These are phyloP conservation scores for Scenedesmus sp. DNA, from an alignment of 163 green algal genomes.

Conservation along the genomic window DNA sequence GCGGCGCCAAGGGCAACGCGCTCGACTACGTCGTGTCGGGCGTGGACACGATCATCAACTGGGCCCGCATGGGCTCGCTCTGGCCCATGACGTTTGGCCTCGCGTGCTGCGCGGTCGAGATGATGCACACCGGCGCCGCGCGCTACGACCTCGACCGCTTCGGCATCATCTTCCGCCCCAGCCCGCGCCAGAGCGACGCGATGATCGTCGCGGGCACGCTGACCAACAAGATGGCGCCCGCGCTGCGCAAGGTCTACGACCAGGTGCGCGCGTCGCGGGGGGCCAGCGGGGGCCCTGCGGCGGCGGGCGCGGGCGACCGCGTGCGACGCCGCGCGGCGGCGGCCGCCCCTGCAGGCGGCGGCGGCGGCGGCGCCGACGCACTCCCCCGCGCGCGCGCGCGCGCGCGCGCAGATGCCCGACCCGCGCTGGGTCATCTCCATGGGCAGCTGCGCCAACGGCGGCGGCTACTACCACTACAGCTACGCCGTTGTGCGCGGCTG, in stretches of 20 bases:
- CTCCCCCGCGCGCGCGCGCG: too few species aligned
- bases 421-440: conserved; percentile 97
- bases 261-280: too few species aligned
- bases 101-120: conserved; percentile 94
- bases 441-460: conserved; percentile 96
- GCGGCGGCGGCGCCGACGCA: too few species aligned
- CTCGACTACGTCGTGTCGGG: conserved; percentile 82
- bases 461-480: conserved; percentile 98
- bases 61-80: conserved; percentile 88
- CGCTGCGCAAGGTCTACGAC: conserved; percentile 97
- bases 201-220: conserved; percentile 99
- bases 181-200: conserved; percentile 91
- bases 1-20: conserved; percentile 21
- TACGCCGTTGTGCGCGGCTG: conserved; percentile 96
- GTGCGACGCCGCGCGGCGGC: too few species aligned
- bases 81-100: conserved; percentile 98
- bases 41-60: conserved; percentile 95
- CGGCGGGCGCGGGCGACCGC: too few species aligned
- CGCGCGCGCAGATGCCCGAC: conserved; percentile 98
- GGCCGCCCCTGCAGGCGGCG: too few species aligned
- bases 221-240: conserved; percentile 99
- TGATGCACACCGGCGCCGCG: conserved; percentile 94
- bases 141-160: conserved; percentile 72
- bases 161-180: conserved; percentile 97
- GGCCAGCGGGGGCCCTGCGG: too few species aligned